phyloP scores from a whole-genome alignment of 2,329 filamentous ascomycete genomes.

The Xylariaceae sp. region DNA sequence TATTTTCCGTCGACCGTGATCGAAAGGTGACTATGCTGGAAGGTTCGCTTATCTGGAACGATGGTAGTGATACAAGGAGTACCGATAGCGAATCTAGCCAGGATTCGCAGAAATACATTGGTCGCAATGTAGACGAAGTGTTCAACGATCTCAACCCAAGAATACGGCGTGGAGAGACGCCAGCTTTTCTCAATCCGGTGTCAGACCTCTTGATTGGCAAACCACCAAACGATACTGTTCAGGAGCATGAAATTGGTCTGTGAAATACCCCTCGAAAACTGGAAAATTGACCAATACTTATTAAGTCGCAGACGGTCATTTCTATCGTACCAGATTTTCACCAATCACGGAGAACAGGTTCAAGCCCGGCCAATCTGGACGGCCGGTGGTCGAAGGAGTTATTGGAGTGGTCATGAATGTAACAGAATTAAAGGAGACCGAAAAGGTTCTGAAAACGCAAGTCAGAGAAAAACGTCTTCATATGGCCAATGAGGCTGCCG shows the following conservation, averaged over 20 bases:
- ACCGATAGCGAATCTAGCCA: slow-evolving; percentile 34
- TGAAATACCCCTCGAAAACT: neutral
- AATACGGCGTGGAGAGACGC: slow-evolving; percentile 42
- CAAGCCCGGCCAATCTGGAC: slow-evolving; percentile 46
- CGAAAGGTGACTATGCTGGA: slow-evolving; percentile 66
- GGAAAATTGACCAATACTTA: slow-evolving; percentile 10
- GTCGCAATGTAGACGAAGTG: slow-evolving; percentile 62
- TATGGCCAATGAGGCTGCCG: neutral
- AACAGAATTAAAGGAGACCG: slow-evolving; percentile 66
- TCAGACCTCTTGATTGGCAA: slow-evolving; percentile 63
- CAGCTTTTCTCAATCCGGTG: slow-evolving; percentile 56
- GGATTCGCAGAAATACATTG: slow-evolving; percentile 51
- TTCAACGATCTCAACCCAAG: slow-evolving; percentile 52
- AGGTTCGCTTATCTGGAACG: slow-evolving; percentile 59
- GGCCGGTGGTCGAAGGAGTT: slow-evolving; percentile 63
- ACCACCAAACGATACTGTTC: slow-evolving; percentile 53
- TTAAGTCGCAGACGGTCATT: slow-evolving; percentile 50
- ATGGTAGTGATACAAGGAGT: slow-evolving; percentile 37
- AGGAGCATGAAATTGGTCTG: slow-evolving; percentile 60
- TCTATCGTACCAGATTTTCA: slow-evolving; percentile 69
- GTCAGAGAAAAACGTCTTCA: neutral
- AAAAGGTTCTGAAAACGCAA: slow-evolving; percentile 48
- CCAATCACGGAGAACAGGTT: slow-evolving; percentile 60
- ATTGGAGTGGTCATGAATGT: slow-evolving; percentile 80
- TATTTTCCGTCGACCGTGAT: slow-evolving; percentile 68